phyloP scores from a whole-genome alignment of 73 alveolate genomes.

The Urostyla sp. region DNA sequence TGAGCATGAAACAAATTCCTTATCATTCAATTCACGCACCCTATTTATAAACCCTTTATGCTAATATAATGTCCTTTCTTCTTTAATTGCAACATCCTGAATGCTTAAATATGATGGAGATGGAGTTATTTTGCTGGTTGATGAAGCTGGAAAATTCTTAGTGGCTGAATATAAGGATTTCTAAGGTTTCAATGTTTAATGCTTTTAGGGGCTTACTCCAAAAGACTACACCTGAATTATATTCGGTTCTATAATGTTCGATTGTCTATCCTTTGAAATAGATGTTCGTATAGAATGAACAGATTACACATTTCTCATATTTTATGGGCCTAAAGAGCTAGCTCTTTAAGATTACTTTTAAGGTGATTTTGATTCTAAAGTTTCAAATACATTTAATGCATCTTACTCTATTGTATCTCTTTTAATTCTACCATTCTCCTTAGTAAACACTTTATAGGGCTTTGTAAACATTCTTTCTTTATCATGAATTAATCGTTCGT shows the following conservation, averaged over 20 bases:
- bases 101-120: constrained; percentile 42
- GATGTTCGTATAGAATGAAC: constrained; percentile 9
- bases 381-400: constrained; percentile 41
- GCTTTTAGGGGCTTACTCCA: not conserved
- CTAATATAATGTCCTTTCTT: constrained; percentile 33
- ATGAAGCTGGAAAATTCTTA: constrained; percentile 27
- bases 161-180: not conserved
- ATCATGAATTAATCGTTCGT: constrained; percentile 36
- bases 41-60: constrained; percentile 44
- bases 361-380: not conserved
- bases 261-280: constrained; percentile 36
- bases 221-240: constrained; percentile 17
- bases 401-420: constrained; percentile 33
- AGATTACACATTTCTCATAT: not conserved
- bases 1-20: constrained; percentile 29
- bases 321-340: not conserved
- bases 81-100: constrained; percentile 23
- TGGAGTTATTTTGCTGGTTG: constrained; percentile 33
- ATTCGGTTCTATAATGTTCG: constrained; percentile 34
- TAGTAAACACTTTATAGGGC: constrained; percentile 27
- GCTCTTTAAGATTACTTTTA: too few species aligned
- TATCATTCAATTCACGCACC: constrained; percentile 36
- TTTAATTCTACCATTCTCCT: constrained; percentile 25
- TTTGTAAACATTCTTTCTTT: constrained; percentile 18
- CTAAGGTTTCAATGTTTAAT: not conserved